These are phyloP conservation scores for Oidiodendron maius DNA, from an alignment of 495 filamentous ascomycete species.

Conservation along the genomic window DNA sequence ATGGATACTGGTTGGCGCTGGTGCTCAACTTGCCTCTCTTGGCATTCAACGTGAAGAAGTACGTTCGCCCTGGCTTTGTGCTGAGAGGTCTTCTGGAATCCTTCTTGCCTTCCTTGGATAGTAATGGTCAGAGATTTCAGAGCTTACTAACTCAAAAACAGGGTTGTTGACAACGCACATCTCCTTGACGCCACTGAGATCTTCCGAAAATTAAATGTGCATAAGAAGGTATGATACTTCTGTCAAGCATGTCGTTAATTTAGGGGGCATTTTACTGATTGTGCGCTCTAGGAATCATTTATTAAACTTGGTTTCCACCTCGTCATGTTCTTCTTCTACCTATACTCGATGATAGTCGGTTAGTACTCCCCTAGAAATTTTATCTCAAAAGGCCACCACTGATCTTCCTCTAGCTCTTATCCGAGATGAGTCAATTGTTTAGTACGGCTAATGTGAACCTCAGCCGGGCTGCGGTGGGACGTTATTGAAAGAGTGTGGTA, in stretches of 20 bases:
- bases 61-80: too few relatives aligned
- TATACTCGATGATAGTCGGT: constrained; percentile 98
- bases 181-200: constrained; percentile 98
- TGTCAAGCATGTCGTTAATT: background rate
- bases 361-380: background rate
- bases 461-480: background rate
- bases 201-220: constrained; percentile 96
- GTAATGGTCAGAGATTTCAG: too few relatives aligned
- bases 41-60: constrained; percentile 97
- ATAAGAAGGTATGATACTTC: constrained; percentile 97
- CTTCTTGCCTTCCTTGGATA: background rate
- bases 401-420: constrained; percentile 46
- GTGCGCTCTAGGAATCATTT: constrained; percentile 88
- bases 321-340: constrained; percentile 99
- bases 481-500: background rate
- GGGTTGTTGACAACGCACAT: constrained; percentile 95
- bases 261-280: background rate
- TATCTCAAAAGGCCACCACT: background rate
- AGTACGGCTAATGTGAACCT: background rate
- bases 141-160: constrained; percentile 35
- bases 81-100: background rate
- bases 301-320: constrained; percentile 99
- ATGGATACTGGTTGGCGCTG: constrained; percentile 96
- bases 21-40: constrained; percentile 89
- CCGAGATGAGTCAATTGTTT: constrained; percentile 91